These are phyloP conservation scores for Hypoxylon lenormandii DNA, from an alignment of 495 filamentous ascomycete species.

Conservation along the genomic window DNA sequence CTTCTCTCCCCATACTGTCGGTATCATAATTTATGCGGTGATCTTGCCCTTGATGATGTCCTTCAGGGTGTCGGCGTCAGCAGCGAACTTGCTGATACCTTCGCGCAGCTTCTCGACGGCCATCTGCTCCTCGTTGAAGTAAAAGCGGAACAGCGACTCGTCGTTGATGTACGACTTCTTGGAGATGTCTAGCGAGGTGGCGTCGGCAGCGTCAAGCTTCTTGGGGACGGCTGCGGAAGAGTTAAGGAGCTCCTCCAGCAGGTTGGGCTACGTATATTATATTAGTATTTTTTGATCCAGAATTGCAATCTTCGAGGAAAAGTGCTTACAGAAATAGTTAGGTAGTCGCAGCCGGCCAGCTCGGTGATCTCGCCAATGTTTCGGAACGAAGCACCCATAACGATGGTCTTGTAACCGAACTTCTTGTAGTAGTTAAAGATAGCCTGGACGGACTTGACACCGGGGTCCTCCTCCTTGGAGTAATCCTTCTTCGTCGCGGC, in stretches of 20 bases:
- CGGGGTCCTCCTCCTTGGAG: constrained; percentile 87
- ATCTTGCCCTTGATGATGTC: constrained; percentile 89
- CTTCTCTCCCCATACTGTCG: constrained; percentile 2
- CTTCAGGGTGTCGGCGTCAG: constrained; percentile 94
- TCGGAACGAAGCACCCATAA: constrained; percentile 99
- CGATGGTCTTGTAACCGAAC: constrained; percentile 96
- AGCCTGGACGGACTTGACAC: constrained; percentile 91
- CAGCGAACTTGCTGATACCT: constrained; percentile 99
- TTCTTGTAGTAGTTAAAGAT: constrained; percentile 99
- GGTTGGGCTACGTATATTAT: constrained; percentile 72
- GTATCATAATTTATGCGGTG: constrained; percentile 46
- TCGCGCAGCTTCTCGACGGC: constrained; percentile 98
- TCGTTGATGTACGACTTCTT: constrained; percentile 92
- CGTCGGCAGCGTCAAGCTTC: constrained; percentile 84
- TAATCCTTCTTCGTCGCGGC: constrained; percentile 92
- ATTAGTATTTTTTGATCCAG: too few relatives aligned
- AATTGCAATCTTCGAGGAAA: neutral
- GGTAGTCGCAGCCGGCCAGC: constrained; percentile 96
- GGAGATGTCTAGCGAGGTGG: constrained; percentile 75
- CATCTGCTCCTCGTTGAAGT: constrained; percentile 99
- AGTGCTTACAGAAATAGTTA: constrained; percentile 87
- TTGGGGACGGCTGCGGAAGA: constrained; percentile 80
- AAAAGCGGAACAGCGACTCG: constrained; percentile 93
- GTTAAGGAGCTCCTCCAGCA: constrained; percentile 93
- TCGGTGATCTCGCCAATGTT: constrained; percentile 96